Evolutionary conservation across 1,284 basidiomycete species (phyloP), one percentile per base, ranked within the genome.

Genomic region (Rhodotorula glutinis): DNA sequence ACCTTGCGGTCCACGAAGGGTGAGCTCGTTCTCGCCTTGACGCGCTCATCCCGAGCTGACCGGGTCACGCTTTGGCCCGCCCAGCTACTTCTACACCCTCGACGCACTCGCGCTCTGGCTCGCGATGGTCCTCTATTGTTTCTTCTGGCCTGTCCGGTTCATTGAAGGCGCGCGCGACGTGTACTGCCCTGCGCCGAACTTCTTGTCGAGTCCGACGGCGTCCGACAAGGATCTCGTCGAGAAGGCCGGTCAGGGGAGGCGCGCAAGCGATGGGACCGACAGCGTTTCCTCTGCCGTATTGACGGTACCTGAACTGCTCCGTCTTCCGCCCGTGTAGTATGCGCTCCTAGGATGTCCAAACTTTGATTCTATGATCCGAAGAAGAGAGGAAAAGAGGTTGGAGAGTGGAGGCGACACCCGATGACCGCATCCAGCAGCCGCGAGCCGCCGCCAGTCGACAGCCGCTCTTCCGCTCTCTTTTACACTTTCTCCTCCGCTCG

Each of bases 31-130:
- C 19, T 14, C 23, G 4, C 3, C 11, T 46, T 25, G 33, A 38
- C 11, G 33, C 33, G 33, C 33, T 38, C 7, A 7, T 38, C 33
- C 7, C 11, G 33, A 38, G 5, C 33, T 57, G 27, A 19, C 17
- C 54, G 27, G 11, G 33, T 8, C n/a, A 38, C 5, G 33, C 33
- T n/a, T n/a, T 38, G 21, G 33, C 19, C 54, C 29, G 16, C 14
- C 1, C 8, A 47, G 30, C 3, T 59, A 59, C 54, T 75, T 75
- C 62, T 75, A 67, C 52, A 19, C 58, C 23, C 64, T 75, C 49
- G 74, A 75, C 55, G 71, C 64, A 9, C 53, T 73, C 7, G 71
- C 72, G 2, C 68, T 75, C 44, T 66, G 63, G 59, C 47, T 67
- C 49, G 33, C 56, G 40, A 70, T 65, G 65, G 40, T 40, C 17